phyloP scores from a whole-genome alignment of 805 yeast genomes.

The Saturnispora sanitii region DNA sequence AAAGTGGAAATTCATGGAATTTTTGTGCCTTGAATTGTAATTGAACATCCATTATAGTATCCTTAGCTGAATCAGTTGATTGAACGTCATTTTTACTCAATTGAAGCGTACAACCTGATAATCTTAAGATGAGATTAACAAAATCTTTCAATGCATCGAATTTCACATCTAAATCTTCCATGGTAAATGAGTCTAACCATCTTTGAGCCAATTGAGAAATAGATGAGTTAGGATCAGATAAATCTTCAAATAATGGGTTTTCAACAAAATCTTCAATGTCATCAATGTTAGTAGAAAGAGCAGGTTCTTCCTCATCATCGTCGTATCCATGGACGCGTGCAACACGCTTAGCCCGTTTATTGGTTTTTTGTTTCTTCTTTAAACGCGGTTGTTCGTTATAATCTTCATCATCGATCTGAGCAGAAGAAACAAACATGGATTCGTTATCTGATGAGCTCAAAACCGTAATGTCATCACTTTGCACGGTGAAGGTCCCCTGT shows the following conservation, averaged over 20 bases:
- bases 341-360: background rate
- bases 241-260: slow-evolving; percentile 40
- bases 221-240: slow-evolving; percentile 39
- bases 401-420: slow-evolving; percentile 4
- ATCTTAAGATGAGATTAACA: slow-evolving; percentile 57
- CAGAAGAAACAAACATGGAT: background rate
- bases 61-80: slow-evolving; percentile 43
- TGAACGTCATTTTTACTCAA: slow-evolving; percentile 68
- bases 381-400: background rate
- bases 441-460: background rate
- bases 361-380: slow-evolving; percentile 1
- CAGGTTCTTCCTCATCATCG: background rate
- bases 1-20: slow-evolving; percentile 60
- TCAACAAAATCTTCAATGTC: slow-evolving; percentile 36
- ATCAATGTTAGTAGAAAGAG: slow-evolving; percentile 23
- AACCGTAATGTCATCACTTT: background rate
- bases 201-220: slow-evolving; percentile 42
- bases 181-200: slow-evolving; percentile 45
- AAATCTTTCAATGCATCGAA: slow-evolving; percentile 48
- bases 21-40: slow-evolving; percentile 49
- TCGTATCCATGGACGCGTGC: too few species aligned
- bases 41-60: slow-evolving; percentile 67
- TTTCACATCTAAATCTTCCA: slow-evolving; percentile 28
- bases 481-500: background rate
- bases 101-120: slow-evolving; percentile 61